Evolutionary conservation across 371 early-diverging fungal genomes (phyloP).

Genomic region (Umbelopsis sp.): DNA sequence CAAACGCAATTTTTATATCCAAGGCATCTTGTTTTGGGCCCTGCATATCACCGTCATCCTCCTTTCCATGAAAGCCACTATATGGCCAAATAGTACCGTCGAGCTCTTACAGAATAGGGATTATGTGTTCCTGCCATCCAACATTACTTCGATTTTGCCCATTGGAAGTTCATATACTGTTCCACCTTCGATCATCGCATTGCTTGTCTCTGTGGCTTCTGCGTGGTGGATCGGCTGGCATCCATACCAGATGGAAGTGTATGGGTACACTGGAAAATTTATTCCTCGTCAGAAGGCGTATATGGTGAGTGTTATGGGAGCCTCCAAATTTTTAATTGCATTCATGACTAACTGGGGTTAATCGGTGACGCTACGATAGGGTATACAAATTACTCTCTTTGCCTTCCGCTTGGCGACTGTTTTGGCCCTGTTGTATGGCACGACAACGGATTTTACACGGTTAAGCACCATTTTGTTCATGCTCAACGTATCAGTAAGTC

Average conservation of each 20-base stretch:
- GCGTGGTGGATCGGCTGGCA: neutral
- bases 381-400: neutral
- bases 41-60: neutral
- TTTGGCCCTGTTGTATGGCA: neutral
- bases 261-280: conserved; percentile 1
- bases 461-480: neutral
- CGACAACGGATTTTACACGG: neutral
- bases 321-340: neutral
- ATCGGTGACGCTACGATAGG: neutral
- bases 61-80: neutral
- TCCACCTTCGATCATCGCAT: neutral
- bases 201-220: neutral
- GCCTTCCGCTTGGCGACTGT: neutral
- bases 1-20: neutral
- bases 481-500: neutral
- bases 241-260: conserved; percentile 12
- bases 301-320: neutral
- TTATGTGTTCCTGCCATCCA: too few relatives aligned
- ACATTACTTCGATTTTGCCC: neutral
- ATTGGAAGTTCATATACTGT: neutral
- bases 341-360: neutral
- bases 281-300: neutral
- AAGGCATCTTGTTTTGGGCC: neutral
- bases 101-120: neutral
- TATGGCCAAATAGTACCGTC: neutral